Percentiles rank a stretch among this genome's conserved stretches.
phyloP scores from a whole-genome alignment of 495 filamentous ascomycete species.

The Hapsidospora chrysogenum region DNA sequence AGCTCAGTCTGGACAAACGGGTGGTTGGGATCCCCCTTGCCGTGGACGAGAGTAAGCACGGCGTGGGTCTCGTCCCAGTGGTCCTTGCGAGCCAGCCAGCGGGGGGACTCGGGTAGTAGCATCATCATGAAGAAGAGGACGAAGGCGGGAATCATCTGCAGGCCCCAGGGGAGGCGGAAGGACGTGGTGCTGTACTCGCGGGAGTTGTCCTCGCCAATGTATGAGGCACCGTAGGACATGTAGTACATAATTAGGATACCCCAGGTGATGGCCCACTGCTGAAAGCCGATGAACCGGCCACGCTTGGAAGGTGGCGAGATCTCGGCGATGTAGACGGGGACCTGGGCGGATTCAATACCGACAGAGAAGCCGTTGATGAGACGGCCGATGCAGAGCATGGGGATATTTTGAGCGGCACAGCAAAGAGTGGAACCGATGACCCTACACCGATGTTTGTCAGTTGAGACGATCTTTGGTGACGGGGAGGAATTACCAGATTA shows the following conservation, averaged over 20 bases:
- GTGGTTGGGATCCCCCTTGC: slow-evolving; percentile 38
- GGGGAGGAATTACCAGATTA: too few relatives aligned
- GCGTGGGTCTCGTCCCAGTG: slow-evolving; percentile 57
- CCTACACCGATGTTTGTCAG: too few relatives aligned
- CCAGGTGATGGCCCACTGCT: slow-evolving; percentile 72
- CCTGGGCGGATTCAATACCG: slow-evolving; percentile 57
- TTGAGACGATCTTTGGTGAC: too few relatives aligned
- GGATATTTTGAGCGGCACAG: slow-evolving; percentile 40
- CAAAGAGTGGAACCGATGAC: slow-evolving; percentile 41
- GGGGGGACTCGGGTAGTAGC: slow-evolving; percentile 55
- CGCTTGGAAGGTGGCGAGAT: slow-evolving; percentile 64
- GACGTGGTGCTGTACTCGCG: slow-evolving; percentile 36
- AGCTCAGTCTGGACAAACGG: slow-evolving; percentile 48
- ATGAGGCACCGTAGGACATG: slow-evolving; percentile 54
- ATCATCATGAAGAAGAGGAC: slow-evolving; percentile 50
- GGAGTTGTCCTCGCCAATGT: slow-evolving; percentile 37
- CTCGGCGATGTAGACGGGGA: slow-evolving; percentile 68
- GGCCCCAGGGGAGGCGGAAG: slow-evolving; percentile 59
- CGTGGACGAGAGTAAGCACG: slow-evolving; percentile 50
- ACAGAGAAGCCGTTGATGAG: slow-evolving; percentile 57
- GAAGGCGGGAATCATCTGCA: slow-evolving; percentile 55
- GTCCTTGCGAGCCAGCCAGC: slow-evolving; percentile 60
- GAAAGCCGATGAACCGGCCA: slow-evolving; percentile 48
- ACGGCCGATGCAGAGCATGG: slow-evolving; percentile 51
- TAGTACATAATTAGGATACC: slow-evolving; percentile 49